Evolutionary conservation across 106 monocot genomes (phyloP).

Genomic region (Allium cepa): DNA sequence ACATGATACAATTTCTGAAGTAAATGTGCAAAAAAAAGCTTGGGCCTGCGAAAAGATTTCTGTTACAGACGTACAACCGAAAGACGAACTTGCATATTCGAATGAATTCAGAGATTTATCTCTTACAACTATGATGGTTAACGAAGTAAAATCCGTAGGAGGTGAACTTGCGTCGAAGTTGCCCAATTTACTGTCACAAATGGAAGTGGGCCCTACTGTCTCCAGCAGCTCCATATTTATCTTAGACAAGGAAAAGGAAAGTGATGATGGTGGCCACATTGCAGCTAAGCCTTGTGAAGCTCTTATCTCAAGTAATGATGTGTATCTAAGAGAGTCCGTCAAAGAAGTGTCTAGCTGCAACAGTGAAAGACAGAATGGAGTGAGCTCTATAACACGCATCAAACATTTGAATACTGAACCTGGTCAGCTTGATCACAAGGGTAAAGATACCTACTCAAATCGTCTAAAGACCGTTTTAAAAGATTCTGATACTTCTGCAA

Average conservation of each 20-base stretch:
- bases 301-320: constrained; percentile 4
- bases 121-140: constrained; percentile 3
- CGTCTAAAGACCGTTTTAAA: constrained; percentile 5
- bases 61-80: constrained; percentile 1
- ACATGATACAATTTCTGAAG: not conserved
- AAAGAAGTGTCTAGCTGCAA: constrained; percentile 6
- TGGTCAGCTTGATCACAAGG: constrained; percentile 2
- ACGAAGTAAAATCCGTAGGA: not conserved
- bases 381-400: constrained; percentile 10
- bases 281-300: constrained; percentile 1
- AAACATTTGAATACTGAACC: constrained; percentile 7
- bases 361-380: constrained; percentile 6
- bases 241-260: not conserved
- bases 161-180: not conserved
- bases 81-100: constrained; percentile 6
- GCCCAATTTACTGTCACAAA: constrained; percentile 1
- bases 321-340: not conserved
- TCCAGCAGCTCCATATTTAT: not conserved
- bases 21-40: constrained; percentile 7
- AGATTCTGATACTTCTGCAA: constrained; percentile 4
- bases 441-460: constrained; percentile 1
- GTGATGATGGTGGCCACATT: not conserved
- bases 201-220: not conserved
- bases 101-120: not conserved
- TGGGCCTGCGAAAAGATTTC: constrained; percentile 1